Conservation (phyloP, 371 early-diverging fungal species). For the Lichtheimia corymbifera region DNA sequence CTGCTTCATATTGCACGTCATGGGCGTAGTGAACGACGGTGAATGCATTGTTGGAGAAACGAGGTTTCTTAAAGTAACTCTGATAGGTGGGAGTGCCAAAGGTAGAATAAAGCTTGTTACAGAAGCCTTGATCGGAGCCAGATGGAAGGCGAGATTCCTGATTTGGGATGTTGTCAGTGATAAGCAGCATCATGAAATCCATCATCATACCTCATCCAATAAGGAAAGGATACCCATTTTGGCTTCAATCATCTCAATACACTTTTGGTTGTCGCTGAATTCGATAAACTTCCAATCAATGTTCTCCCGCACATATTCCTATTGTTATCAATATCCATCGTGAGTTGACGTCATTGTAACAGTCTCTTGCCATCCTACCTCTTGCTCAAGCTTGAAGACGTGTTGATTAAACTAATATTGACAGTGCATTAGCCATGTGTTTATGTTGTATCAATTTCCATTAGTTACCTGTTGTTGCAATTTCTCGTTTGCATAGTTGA, state of each 20-base stretch:
- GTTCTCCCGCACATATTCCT: conserved; percentile 89
- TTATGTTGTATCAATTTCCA: no score
- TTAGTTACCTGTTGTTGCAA: conserved; percentile 84
- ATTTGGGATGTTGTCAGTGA: no score
- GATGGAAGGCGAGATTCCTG: conserved; percentile 88
- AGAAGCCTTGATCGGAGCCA: conserved; percentile 81
- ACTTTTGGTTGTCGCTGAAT: conserved; percentile 99
- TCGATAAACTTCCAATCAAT: conserved; percentile 92
- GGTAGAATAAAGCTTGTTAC: conserved; percentile 82
- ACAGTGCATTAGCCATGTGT: no score
- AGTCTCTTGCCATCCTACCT: conserved; percentile 30
- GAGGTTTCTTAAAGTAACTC: conserved; percentile 88
- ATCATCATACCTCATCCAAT: conserved; percentile 85
- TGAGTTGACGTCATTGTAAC: not conserved
- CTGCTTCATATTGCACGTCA: conserved; percentile 87
- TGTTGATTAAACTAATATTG: conserved; percentile 67
- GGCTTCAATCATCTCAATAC: conserved; percentile 98
- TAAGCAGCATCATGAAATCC: not conserved
- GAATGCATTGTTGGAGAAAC: conserved; percentile 85
- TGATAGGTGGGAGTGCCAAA: conserved; percentile 70
- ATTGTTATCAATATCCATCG: not conserved
- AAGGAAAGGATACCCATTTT: conserved; percentile 93
- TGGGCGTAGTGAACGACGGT: conserved; percentile 92
- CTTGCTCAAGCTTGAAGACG: conserved; percentile 90
- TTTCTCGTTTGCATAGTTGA: conserved; percentile 98